Percentiles rank a stretch among this genome's conserved stretches.
Conservation (phyloP, 2,329 filamentous ascomycete species). For the Fusarium nanum region DNA sequence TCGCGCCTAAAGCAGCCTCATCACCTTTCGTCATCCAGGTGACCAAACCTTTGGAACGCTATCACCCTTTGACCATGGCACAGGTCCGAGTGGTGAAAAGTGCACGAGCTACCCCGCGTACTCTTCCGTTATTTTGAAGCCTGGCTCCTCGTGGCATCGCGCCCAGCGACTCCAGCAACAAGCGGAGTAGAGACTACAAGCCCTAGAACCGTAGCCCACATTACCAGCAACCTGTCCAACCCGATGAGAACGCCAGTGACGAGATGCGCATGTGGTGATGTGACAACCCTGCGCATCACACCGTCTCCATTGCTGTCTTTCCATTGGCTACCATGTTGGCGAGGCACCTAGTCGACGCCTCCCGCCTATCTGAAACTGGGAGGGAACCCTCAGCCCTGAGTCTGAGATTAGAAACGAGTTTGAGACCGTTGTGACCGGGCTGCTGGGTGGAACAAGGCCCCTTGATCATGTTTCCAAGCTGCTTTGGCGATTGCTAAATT, state of each 20-base stretch:
- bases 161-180: constrained; percentile 2
- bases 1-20: constrained; percentile 17
- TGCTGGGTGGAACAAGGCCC: constrained; percentile 39
- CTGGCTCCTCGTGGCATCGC: constrained; percentile 30
- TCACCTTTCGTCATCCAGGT: constrained; percentile 25
- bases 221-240: constrained; percentile 30
- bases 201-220: constrained; percentile 18
- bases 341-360: constrained; percentile 29
- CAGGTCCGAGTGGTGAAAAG: constrained; percentile 28
- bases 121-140: constrained; percentile 8
- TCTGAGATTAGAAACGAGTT: constrained; percentile 45
- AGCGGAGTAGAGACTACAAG: constrained; percentile 16
- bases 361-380: constrained; percentile 46
- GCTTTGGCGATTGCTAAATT: constrained; percentile 44
- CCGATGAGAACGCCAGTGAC: constrained; percentile 45
- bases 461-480: constrained; percentile 31
- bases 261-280: constrained; percentile 47
- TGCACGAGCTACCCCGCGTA: constrained; percentile 28
- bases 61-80: constrained; percentile 24
- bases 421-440: constrained; percentile 43
- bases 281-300: constrained; percentile 47
- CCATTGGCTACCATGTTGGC: constrained; percentile 40
- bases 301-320: constrained; percentile 32
- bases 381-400: constrained; percentile 34
- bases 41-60: constrained; percentile 20